Base-by-base conservation (phyloP, 495 filamentous ascomycete genomes). In the Letharia lupina region DNA sequence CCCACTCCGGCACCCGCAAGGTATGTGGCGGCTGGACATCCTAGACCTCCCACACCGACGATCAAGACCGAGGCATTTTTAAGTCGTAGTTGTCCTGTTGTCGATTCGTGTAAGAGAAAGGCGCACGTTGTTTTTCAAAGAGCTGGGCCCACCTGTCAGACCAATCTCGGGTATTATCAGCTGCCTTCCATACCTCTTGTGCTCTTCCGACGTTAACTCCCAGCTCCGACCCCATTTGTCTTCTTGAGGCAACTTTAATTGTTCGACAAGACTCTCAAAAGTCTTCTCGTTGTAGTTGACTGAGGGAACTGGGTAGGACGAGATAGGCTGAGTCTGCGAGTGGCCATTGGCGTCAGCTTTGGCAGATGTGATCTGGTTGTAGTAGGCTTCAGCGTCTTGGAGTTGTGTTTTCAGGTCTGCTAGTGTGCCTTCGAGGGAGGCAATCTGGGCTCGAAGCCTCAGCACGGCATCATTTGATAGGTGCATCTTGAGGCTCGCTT, bases 21-120 rank as follows among this genome's bases (percentile, higher is more conserved):
- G 73, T 98, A 98, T 40, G 87, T 83, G 39, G 93, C 91, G 35
- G 94, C 91, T 8, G 94, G 94, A 71, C 90, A 98, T 50, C 94
- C 94, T 28, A 98, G 75, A 3, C 94, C 94, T 11, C 94, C 94
- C 31, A 88, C 83, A n/a, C 94, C 94, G n/a, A 98, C 84, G 61
- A 98, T 83, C 45, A 98, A 80, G 2, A 96, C 85, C 16, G 80
- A 83, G 6, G 88, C 78, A 18, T 80, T 77, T 71, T 87, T 89
- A 20, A 98, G 83, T 54, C 81, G 82, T 2, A 96, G 81, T 78
- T 98, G 94, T 13, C 90, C 91, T 91, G 57, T 12, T 33, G 31
- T 39, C 69, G 33, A 40, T 5, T 67, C 67, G 73, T 56, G 61
- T 62, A 23, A 67, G 61, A 59, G 28, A 69, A 58, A 66, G 64